A percentile compares a stretch with the other conserved stretches of the same genome.
These are phyloP conservation scores for Monosporascus sp. DNA, from an alignment of 2,329 filamentous ascomycete species.

Conservation along the genomic window DNA sequence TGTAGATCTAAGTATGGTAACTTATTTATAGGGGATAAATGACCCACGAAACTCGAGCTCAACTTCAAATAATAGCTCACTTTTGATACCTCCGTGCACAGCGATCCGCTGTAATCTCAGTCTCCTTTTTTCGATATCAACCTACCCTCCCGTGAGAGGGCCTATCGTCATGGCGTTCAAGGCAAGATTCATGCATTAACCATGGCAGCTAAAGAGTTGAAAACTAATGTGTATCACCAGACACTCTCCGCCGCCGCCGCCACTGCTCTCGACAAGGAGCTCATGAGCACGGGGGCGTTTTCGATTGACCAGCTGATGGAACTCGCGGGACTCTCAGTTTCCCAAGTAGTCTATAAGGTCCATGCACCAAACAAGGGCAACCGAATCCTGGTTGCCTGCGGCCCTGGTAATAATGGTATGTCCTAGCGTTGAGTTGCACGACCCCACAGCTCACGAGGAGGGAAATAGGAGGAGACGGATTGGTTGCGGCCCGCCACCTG, in stretches of 20 bases:
- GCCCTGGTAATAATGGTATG: constrained; percentile 69
- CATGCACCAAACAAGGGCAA: constrained; percentile 70
- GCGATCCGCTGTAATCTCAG: not conserved
- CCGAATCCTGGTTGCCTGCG: constrained; percentile 81
- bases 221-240: constrained; percentile 35
- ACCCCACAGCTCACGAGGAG: not conserved
- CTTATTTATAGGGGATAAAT: constrained; percentile 12
- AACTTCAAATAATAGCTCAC: not conserved
- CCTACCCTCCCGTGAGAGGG: not conserved
- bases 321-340: constrained; percentile 85
- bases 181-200: constrained; percentile 8
- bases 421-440: not conserved
- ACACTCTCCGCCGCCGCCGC: constrained; percentile 85
- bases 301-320: constrained; percentile 98
- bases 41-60: not conserved
- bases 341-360: constrained; percentile 87
- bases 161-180: constrained; percentile 18
- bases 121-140: not conserved
- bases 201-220: no score
- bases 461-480: constrained; percentile 76
- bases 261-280: constrained; percentile 81
- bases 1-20: constrained; percentile 12
- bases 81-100: not conserved
- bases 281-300: constrained; percentile 85
- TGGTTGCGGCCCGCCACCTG: constrained; percentile 89